These are phyloP conservation scores for Coniochaeta prunicola DNA, from an alignment of 2,329 filamentous ascomycete genomes.

Conservation along the genomic window DNA sequence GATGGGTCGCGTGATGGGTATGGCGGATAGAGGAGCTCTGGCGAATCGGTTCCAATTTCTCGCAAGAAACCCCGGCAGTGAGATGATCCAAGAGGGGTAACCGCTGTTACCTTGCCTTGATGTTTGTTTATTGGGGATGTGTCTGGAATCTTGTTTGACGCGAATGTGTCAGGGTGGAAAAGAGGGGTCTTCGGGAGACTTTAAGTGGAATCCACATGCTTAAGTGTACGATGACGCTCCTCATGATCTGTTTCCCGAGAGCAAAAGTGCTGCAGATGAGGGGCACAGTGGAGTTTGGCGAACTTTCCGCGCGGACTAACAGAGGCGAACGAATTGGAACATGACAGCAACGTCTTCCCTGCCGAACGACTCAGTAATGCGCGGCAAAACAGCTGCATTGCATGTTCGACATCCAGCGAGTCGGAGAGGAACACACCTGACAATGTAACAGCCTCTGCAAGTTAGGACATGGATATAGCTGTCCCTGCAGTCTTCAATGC, in stretches of 20 bases:
- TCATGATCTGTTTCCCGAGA: background rate
- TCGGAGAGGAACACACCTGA: constrained; percentile 14
- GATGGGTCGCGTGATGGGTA: background rate
- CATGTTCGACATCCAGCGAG: constrained; percentile 9
- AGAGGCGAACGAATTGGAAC: constrained; percentile 12
- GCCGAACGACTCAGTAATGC: background rate
- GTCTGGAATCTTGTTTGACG: background rate
- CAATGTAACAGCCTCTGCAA: background rate
- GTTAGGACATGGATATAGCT: background rate
- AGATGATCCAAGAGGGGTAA: background rate
- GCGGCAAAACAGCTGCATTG: constrained; percentile 9
- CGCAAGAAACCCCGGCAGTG: background rate
- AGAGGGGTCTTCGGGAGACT: background rate
- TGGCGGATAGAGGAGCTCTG: no score
- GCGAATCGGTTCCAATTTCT: background rate
- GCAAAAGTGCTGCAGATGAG: background rate
- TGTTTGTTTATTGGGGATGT: background rate
- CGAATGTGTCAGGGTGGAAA: background rate
- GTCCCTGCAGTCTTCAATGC: background rate
- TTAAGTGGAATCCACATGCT: background rate
- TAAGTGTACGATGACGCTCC: background rate
- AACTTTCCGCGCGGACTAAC: background rate
- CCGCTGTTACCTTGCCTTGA: background rate
- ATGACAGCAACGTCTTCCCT: constrained; percentile 9
- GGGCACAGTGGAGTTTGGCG: constrained; percentile 1